phyloP scores from a whole-genome alignment of 768 basidiomycete species.

The Basidioascus undulatus region DNA sequence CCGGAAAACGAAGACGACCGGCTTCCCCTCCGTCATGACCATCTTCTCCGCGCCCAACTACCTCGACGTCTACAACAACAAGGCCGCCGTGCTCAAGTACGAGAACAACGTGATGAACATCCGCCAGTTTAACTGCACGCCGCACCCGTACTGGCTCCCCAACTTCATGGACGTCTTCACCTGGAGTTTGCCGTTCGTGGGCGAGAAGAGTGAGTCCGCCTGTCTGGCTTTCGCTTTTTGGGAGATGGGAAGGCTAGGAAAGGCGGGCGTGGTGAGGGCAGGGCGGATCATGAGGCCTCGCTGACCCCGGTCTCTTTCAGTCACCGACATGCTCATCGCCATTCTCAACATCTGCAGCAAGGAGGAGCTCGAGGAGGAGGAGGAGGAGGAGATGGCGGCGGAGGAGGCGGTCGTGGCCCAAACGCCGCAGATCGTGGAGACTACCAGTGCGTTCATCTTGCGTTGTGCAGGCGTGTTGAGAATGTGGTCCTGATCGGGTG shows the following conservation, averaged over 20 bases:
- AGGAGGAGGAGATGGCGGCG: slow-evolving; percentile 25
- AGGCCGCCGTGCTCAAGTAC: slow-evolving; percentile 95
- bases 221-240: not conserved
- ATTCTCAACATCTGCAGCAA: slow-evolving; percentile 87
- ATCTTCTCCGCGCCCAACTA: slow-evolving; percentile 94
- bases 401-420: slow-evolving; percentile 3
- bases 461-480: too few species aligned
- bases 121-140: slow-evolving; percentile 87
- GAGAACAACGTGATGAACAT: slow-evolving; percentile 97
- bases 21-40: slow-evolving; percentile 99
- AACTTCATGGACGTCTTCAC: slow-evolving; percentile 99
- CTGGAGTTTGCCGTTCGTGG: slow-evolving; percentile 94
- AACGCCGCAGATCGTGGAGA: slow-evolving; percentile 1
- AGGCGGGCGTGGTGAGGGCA: not conserved
- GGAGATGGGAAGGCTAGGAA: too few species aligned
- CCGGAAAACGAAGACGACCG: slow-evolving; percentile 89
- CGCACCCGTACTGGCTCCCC: slow-evolving; percentile 93
- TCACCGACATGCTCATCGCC: slow-evolving; percentile 95
- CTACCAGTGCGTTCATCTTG: too few species aligned
- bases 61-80: slow-evolving; percentile 96
- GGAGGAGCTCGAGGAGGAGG: slow-evolving; percentile 77
- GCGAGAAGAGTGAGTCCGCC: slow-evolving; percentile 63
- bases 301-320: slow-evolving; percentile 21
- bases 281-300: slow-evolving; percentile 1
- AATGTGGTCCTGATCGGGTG: too few species aligned